These are phyloP conservation scores for Suhomyces bokatorum DNA, from an alignment of 1,139 yeast genomes.

Conservation along the genomic window DNA sequence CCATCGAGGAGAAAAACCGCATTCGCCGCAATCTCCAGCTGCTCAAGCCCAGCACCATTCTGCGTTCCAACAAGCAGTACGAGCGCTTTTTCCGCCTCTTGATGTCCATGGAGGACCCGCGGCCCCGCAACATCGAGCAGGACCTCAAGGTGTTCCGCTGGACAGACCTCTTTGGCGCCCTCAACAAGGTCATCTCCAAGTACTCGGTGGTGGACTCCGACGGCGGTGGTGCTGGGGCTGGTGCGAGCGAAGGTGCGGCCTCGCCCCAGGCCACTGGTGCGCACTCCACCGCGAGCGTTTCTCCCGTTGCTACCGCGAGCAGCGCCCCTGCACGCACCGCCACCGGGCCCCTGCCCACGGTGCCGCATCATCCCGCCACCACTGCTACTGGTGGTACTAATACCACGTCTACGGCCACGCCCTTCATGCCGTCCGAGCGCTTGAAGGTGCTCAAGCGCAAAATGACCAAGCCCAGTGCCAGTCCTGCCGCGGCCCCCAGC, in stretches of 20 bases:
- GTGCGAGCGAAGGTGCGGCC: too few species aligned
- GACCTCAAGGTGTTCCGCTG: constrained; percentile 70
- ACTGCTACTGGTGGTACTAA: too few species aligned
- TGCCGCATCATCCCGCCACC: background rate
- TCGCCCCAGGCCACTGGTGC: background rate
- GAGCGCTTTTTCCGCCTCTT: constrained; percentile 55
- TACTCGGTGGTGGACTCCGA: constrained; percentile 33
- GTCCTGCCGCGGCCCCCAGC: background rate
- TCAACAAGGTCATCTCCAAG: constrained; percentile 62
- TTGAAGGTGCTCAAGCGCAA: constrained; percentile 28
- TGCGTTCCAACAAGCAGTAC: constrained; percentile 47
- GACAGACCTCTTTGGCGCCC: constrained; percentile 54
- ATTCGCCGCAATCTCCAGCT: constrained; percentile 69
- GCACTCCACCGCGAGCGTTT: background rate
- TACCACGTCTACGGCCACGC: constrained; percentile 1
- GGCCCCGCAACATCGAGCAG: constrained; percentile 72
- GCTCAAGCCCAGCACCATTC: constrained; percentile 61
- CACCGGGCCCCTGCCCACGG: background rate
- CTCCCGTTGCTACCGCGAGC: too few species aligned
- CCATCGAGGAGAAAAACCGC: constrained; percentile 69
- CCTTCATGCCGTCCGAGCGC: constrained; percentile 30
- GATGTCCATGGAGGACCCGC: constrained; percentile 66
- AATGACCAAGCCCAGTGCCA: constrained; percentile 9
- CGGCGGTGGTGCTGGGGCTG: background rate
- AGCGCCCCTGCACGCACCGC: too few species aligned